Percentiles rank a stretch among this genome's conserved stretches.
Conservation (phyloP, 495 filamentous ascomycete species). For the Hyaloscypha variabilis region DNA sequence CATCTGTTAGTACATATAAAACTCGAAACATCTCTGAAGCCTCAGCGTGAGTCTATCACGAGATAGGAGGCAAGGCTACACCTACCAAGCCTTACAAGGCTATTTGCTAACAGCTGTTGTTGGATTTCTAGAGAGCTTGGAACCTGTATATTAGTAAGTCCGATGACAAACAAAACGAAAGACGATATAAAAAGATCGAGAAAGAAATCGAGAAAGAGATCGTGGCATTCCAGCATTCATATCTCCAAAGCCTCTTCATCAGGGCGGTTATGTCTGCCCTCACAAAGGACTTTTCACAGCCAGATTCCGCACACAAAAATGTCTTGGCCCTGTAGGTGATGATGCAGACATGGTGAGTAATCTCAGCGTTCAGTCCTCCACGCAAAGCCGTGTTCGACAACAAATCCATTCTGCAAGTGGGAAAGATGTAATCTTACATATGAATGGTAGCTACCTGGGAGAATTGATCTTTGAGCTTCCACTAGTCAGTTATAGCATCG, state of each 20-base stretch:
- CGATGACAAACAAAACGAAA: neutral
- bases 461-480: too few relatives aligned
- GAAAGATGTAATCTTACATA: too few relatives aligned
- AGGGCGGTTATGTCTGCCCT: neutral
- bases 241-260: neutral
- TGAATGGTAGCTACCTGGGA: too few relatives aligned
- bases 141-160: neutral
- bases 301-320: too few relatives aligned
- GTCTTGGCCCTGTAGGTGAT: too few relatives aligned
- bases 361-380: too few relatives aligned
- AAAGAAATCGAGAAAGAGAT: neutral
- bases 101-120: neutral
- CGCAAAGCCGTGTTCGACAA: too few relatives aligned
- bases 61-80: neutral
- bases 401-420: too few relatives aligned
- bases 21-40: neutral
- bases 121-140: neutral
- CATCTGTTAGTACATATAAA: neutral
- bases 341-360: too few relatives aligned
- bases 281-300: neutral
- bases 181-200: neutral
- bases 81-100: neutral
- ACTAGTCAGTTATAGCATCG: too few relatives aligned
- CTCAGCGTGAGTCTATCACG: neutral
- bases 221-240: neutral